Percentiles rank a stretch among this genome's conserved stretches.
These are phyloP conservation scores for Phytophthora constricta DNA, from an alignment of 352 stramenopile genomes.

Conservation along the genomic window DNA sequence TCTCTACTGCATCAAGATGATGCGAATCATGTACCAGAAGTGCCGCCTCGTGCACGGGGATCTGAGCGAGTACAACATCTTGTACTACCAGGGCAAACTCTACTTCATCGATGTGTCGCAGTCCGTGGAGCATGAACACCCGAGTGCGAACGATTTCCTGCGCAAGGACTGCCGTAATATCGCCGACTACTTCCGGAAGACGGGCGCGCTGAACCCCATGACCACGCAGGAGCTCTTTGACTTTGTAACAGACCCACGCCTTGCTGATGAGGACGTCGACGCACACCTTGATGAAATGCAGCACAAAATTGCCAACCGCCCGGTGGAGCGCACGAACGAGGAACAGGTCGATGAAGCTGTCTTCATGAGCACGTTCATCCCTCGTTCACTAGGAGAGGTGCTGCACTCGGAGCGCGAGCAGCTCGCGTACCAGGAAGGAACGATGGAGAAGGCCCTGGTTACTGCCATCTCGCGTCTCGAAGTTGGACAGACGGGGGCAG, in stretches of 20 bases:
- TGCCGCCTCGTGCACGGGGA: slow-evolving; percentile 98
- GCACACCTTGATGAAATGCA: slow-evolving; percentile 92
- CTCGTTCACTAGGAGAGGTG: slow-evolving; percentile 95
- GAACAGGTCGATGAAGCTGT: slow-evolving; percentile 94
- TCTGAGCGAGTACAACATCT: slow-evolving; percentile 99
- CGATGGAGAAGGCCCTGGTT: slow-evolving; percentile 86
- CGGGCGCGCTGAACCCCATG: slow-evolving; percentile 92
- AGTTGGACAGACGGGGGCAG: slow-evolving; percentile 38
- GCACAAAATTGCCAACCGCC: slow-evolving; percentile 81
- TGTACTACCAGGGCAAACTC: slow-evolving; percentile 97
- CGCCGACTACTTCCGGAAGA: slow-evolving; percentile 96
- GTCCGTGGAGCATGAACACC: slow-evolving; percentile 98
- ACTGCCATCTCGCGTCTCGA: slow-evolving; percentile 82
- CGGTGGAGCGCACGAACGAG: slow-evolving; percentile 61
- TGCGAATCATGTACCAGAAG: slow-evolving; percentile 96
- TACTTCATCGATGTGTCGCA: slow-evolving; percentile 99
- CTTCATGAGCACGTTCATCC: slow-evolving; percentile 95
- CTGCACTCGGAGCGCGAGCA: slow-evolving; percentile 88
- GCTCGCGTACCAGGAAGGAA: slow-evolving; percentile 84
- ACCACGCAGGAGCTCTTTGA: slow-evolving; percentile 96
- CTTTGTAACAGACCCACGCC: slow-evolving; percentile 91
- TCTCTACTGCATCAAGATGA: slow-evolving; percentile 95
- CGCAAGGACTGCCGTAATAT: slow-evolving; percentile 98
- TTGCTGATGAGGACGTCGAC: slow-evolving; percentile 83
- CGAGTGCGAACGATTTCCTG: slow-evolving; percentile 97